Base-by-base conservation (phyloP, 2,329 filamentous ascomycete genomes). In the Leptographium procerum region DNA sequence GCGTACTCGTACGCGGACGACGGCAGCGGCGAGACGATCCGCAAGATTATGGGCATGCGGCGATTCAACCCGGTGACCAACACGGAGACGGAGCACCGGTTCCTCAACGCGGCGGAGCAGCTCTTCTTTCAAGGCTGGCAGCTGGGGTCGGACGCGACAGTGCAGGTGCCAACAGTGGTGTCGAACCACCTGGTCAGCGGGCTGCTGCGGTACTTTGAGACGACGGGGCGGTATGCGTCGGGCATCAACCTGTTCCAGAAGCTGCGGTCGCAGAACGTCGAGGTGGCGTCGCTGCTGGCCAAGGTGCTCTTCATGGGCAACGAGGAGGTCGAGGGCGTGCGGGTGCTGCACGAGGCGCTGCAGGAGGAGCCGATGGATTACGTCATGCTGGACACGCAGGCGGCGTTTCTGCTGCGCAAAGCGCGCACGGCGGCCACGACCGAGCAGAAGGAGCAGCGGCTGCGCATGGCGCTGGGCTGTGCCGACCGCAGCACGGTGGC, bases 211-310 rank as follows among this genome's bases (percentile, higher is more conserved):
- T 99, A 99, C 70, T 95, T 99, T 65, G 85, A 91, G 66, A 99
- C 94, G 0, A 97, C 92, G 0, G 95, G 94, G 22, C 86, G 94
- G 60, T 96, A 94, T 67, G 83, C 91, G 10, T 97, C 94, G 0
- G 94, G 91, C 16, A 96, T 99, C 72, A 99, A 99, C 65, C 80
- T 99, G 1, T 99, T 99, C 66, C 91, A 97, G 72, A 99, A 99
- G 73, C 81, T 99, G 54, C 86, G 92, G 51, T 86, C 85, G 13
- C 87, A 91, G 62, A 95, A 96, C 67, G 84, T 92, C 1, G 94
- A 99, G 69, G 91, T 99, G 1, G 95, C 94, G 0, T 97, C 94
- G 0, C 77, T 99, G 1, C 79, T 99, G 26, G 88, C 94, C 29
- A 91, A 89, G 66, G 90, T 99, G 28, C 83, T 96, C 65, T 88